A percentile compares a stretch with the other conserved stretches of the same genome.
phyloP scores from a whole-genome alignment of 2,329 filamentous ascomycete genomes.

The Neopestalotiopsis sp. region DNA sequence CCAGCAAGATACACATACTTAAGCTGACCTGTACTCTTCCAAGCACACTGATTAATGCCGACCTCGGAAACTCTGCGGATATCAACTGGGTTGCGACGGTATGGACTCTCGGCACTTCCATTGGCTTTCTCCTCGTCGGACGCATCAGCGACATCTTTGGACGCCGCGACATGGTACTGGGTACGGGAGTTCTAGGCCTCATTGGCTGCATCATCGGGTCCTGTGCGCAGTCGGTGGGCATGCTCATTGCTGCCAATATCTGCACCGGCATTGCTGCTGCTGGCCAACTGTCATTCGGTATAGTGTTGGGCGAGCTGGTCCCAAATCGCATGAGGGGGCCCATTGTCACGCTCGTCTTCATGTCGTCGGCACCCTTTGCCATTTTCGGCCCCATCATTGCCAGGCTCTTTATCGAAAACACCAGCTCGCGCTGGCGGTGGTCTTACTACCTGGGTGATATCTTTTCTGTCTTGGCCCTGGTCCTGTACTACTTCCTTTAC shows the following conservation, averaged over 20 bases:
- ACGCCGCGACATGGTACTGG: slow-evolving; percentile 45
- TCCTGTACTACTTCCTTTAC: slow-evolving; percentile 50
- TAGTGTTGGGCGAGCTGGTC: slow-evolving; percentile 48
- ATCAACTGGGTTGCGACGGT: slow-evolving; percentile 37
- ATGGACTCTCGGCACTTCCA: slow-evolving; percentile 29
- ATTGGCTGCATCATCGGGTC: slow-evolving; percentile 44
- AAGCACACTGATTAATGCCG: slow-evolving; percentile 19
- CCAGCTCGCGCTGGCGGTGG: slow-evolving; percentile 50
- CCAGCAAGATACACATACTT: no score
- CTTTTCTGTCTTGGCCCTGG: slow-evolving; percentile 42
- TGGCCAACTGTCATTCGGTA: slow-evolving; percentile 46
- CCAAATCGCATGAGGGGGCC: slow-evolving; percentile 46
- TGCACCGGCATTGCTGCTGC: slow-evolving; percentile 45
- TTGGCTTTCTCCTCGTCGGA: slow-evolving; percentile 41
- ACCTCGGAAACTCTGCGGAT: slow-evolving; percentile 23
- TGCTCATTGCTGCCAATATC: slow-evolving; percentile 42
- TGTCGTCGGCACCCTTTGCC: slow-evolving; percentile 45
- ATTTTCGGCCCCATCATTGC: slow-evolving; percentile 53
- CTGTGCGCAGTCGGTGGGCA: slow-evolving; percentile 38
- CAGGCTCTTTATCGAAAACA: slow-evolving; percentile 47
- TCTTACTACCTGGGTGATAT: slow-evolving; percentile 54
- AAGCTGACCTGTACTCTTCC: no score
- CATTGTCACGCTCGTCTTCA: slow-evolving; percentile 42
- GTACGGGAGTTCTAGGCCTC: slow-evolving; percentile 37
- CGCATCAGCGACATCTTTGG: slow-evolving; percentile 49